Evolutionary conservation across 805 yeast species (phyloP).

Genomic region (Crinitomyces ghanaensis): DNA sequence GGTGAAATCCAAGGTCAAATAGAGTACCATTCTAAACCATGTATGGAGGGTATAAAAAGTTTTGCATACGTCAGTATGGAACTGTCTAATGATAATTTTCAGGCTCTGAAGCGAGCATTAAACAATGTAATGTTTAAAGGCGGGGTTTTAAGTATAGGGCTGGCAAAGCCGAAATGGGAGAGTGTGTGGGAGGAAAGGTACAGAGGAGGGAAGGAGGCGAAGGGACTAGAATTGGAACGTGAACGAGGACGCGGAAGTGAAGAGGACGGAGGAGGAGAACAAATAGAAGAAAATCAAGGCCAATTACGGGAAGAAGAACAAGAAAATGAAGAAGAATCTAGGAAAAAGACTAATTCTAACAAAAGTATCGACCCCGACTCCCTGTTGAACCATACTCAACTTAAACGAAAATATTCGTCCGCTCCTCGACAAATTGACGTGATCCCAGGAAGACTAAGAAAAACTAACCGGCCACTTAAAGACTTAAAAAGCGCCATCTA

Average conservation of each 20-base stretch:
- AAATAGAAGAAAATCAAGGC: constrained; percentile 27
- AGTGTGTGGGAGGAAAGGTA: no score
- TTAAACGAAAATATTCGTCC: constrained; percentile 21
- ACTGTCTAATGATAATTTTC: constrained; percentile 35
- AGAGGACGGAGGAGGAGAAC: no score
- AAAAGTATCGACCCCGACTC: not conserved
- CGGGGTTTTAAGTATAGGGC: constrained; percentile 44
- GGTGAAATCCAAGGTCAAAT: constrained; percentile 43
- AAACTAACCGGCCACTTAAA: constrained; percentile 42
- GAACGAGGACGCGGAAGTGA: no score
- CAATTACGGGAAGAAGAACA: constrained; percentile 5
- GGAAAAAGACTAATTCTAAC: not conserved
- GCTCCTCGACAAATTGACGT: constrained; percentile 25
- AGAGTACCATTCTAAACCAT: constrained; percentile 45
- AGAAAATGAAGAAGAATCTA: no score
- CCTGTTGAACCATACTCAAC: constrained; percentile 17
- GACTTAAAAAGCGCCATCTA: constrained; percentile 45
- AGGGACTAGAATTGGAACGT: no score
- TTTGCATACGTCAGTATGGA: constrained; percentile 61
- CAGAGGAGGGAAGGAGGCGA: no score
- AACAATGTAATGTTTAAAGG: constrained; percentile 74
- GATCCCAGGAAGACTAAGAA: constrained; percentile 51
- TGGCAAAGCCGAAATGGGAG: constrained; percentile 51
- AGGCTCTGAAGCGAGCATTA: constrained; percentile 42
- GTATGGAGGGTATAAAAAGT: constrained; percentile 35